Conservation (phyloP, 495 filamentous ascomycete species). For the Penicillium cataractarum region DNA sequence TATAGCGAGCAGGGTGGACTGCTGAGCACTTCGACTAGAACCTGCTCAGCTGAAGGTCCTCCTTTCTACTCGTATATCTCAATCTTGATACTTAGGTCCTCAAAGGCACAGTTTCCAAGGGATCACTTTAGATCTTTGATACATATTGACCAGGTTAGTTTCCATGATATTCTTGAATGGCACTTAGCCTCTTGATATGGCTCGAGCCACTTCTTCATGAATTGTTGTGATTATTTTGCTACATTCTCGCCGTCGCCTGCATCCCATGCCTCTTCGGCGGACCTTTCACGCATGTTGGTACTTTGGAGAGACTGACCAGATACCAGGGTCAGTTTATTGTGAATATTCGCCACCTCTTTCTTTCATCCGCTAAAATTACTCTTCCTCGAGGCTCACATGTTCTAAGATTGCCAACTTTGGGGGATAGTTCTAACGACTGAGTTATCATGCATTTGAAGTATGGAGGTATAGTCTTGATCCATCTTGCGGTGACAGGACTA, state of each 20-base stretch:
- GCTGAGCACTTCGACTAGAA: background rate
- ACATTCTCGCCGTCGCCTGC: background rate
- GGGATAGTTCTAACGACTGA: background rate
- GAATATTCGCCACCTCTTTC: background rate
- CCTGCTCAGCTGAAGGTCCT: background rate
- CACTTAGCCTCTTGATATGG: background rate
- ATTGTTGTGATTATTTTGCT: background rate
- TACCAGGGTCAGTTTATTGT: background rate
- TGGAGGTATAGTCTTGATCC: conserved; percentile 30
- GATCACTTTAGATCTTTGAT: background rate
- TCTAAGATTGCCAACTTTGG: background rate
- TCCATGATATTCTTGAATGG: background rate
- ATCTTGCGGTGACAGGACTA: conserved; percentile 31
- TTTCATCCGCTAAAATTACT: background rate
- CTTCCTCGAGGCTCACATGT: too few species aligned
- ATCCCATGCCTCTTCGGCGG: too few species aligned
- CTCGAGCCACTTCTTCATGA: background rate
- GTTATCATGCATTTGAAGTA: conserved; percentile 40
- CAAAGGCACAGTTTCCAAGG: background rate
- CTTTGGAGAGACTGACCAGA: background rate
- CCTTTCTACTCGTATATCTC: background rate
- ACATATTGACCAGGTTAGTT: background rate
- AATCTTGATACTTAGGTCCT: background rate
- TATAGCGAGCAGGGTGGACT: background rate
- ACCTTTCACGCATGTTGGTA: too few species aligned